Conservation (phyloP, 768 basidiomycete genomes). For the Dioszegia aurantiaca region DNA sequence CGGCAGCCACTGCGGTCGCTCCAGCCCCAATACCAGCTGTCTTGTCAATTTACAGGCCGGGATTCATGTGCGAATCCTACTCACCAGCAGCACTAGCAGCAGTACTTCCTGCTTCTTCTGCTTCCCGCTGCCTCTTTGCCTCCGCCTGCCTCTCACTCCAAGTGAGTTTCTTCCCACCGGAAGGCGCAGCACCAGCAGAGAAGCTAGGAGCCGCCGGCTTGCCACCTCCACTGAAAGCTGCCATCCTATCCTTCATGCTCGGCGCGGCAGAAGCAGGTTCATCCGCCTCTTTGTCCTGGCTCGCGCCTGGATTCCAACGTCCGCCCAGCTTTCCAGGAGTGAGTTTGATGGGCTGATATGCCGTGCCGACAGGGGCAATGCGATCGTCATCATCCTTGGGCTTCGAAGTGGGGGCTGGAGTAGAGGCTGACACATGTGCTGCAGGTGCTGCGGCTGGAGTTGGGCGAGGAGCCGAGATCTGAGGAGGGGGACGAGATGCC, state of each 20-base stretch:
- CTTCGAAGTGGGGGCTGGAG: slow-evolving; percentile 56
- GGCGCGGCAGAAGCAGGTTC: slow-evolving; percentile 15
- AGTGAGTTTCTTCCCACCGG: slow-evolving; percentile 69
- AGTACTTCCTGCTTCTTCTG: slow-evolving; percentile 61
- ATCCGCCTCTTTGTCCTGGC: slow-evolving; percentile 20
- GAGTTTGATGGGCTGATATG: slow-evolving; percentile 82
- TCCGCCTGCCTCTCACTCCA: slow-evolving; percentile 91
- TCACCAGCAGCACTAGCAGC: slow-evolving; percentile 35
- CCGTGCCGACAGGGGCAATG: slow-evolving; percentile 79
- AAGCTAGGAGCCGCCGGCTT: slow-evolving; percentile 6
- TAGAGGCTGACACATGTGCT: slow-evolving; percentile 55
- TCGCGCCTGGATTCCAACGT: slow-evolving; percentile 53
- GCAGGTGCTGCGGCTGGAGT: slow-evolving; percentile 33
- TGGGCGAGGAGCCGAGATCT: slow-evolving; percentile 27
- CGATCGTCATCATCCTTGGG: slow-evolving; percentile 71
- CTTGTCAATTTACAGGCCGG: neutral
- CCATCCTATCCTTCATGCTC: slow-evolving; percentile 43
- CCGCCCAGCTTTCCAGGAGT: slow-evolving; percentile 85
- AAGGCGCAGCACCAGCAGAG: too few relatives aligned
- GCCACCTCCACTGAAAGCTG: slow-evolving; percentile 46
- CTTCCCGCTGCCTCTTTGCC: slow-evolving; percentile 81
- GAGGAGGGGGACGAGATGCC: too few relatives aligned
- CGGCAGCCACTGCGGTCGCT: slow-evolving; percentile 45
- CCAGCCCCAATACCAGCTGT: slow-evolving; percentile 52
- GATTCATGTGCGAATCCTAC: neutral